Evolutionary conservation across 768 basidiomycete species (phyloP), one percentile per base, ranked within the genome.

Genomic region (Hydnomerulius pinastri): DNA sequence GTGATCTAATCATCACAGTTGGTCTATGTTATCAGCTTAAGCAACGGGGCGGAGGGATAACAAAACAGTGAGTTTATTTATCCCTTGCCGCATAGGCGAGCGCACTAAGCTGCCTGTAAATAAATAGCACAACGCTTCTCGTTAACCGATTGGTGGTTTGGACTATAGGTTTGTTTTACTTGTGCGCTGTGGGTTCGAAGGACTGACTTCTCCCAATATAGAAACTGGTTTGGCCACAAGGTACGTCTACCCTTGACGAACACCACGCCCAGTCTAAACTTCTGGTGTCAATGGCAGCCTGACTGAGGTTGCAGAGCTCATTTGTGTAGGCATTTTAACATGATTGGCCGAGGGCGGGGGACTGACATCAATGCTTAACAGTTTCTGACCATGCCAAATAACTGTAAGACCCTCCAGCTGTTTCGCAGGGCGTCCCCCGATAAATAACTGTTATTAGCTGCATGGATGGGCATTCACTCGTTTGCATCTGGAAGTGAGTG

Each of bases 351-450:
- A 32, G 3, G 30, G 30, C n/a, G 10, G 15, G 30, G 15, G 10
- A 11, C 12, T 47, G 4, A 47, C 12, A 13, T 10, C 20, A 11
- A 15, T 13, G 20, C 32, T 17, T 4, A 12, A 12, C 21, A 48
- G 46, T 48, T 48, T n/a, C 4, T 48, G 17, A 17, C 38, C 18
- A 43, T 48, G 46, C 38, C 24, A 25, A 17, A 48, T 9, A 48
- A 40, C 17, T 48, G 46, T 48, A 6, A 25, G 46, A 32, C 11
- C 3, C 10, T 32, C 10, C 10, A 32, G 15, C 30, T 11, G 15
- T 4, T 32, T 5, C 4, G 5, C 10, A 32, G 30, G 10, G n/a
- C n/a, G n/a, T n/a, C n/a, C 30, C 15, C 10, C 10, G 30, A 32
- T 15, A 11, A 11, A 32, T 11, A 15, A 32, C 3, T 32, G 36